phyloP scores from a whole-genome alignment of 306 rosid genomes.

The Citrullus amarus region DNA sequence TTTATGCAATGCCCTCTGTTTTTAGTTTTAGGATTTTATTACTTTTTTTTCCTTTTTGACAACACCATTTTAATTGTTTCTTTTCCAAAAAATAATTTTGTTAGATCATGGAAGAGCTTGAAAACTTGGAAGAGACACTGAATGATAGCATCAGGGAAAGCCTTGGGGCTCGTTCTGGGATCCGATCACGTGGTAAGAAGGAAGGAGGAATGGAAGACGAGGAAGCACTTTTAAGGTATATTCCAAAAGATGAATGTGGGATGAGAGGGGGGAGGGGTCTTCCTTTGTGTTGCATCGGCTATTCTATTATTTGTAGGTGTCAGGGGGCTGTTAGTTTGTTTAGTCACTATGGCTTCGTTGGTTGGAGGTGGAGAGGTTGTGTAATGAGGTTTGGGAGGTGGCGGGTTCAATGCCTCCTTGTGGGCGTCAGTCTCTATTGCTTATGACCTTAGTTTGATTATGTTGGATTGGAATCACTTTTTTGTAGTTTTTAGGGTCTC shows the following conservation, averaged over 20 bases:
- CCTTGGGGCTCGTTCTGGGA: slow-evolving; percentile 69
- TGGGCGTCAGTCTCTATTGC: too few species aligned
- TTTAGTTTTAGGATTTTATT: not conserved
- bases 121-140: slow-evolving; percentile 90
- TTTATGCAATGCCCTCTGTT: not conserved
- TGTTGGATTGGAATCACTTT: too few species aligned
- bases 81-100: not conserved
- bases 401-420: too few species aligned
- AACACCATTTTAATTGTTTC: not conserved
- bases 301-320: too few species aligned
- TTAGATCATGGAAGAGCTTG: slow-evolving; percentile 85
- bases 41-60: not conserved
- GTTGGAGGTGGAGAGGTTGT: too few species aligned
- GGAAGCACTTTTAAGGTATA: slow-evolving; percentile 57
- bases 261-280: not conserved
- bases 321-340: too few species aligned
- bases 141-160: slow-evolving; percentile 94
- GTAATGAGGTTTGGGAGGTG: too few species aligned
- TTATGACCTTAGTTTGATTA: too few species aligned
- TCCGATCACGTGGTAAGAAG: slow-evolving; percentile 47
- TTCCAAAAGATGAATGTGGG: not conserved
- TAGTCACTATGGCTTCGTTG: too few species aligned
- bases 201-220: slow-evolving; percentile 65
- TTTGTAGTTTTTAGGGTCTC: too few species aligned
- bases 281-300: too few species aligned